Conservation (phyloP, 2,329 filamentous ascomycete genomes). For the Corynespora cassiicola region DNA sequence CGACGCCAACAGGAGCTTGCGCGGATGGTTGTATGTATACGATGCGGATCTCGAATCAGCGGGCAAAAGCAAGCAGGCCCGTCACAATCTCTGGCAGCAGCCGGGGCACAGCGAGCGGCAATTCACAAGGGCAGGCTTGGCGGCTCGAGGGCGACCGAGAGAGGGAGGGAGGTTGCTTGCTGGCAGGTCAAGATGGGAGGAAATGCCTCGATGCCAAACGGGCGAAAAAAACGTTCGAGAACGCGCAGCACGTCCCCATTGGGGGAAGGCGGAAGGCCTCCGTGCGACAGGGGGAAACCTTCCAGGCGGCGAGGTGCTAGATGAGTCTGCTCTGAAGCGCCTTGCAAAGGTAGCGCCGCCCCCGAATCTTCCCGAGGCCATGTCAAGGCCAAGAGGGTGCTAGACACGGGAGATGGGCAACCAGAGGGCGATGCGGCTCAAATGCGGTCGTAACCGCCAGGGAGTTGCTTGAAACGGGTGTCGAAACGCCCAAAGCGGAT, state of each 20-base stretch:
- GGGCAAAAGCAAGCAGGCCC: too few relatives aligned
- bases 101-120: too few relatives aligned
- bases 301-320: slow-evolving; percentile 3
- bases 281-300: slow-evolving; percentile 17
- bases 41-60: too few relatives aligned
- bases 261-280: slow-evolving; percentile 11
- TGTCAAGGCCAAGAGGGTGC: slow-evolving; percentile 15
- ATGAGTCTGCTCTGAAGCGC: neutral
- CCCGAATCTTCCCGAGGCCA: slow-evolving; percentile 19
- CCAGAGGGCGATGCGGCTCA: slow-evolving; percentile 33
- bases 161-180: too few relatives aligned
- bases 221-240: slow-evolving; percentile 1
- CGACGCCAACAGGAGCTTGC: too few relatives aligned
- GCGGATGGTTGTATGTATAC: too few relatives aligned
- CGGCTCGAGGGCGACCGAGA: too few relatives aligned
- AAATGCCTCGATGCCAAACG: too few relatives aligned
- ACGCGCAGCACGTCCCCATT: neutral
- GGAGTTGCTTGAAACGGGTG: slow-evolving; percentile 37
- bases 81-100: too few relatives aligned
- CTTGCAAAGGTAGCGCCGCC: slow-evolving; percentile 10
- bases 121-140: too few relatives aligned
- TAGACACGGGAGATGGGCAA: slow-evolving; percentile 25
- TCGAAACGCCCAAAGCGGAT: slow-evolving; percentile 41
- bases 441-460: slow-evolving; percentile 26
- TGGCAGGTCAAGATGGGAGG: too few relatives aligned